Percentiles rank a stretch among this genome's conserved stretches.
These are phyloP conservation scores for Halophytophthora batemanensis DNA, from an alignment of 352 stramenopile genomes.

Conservation along the genomic window DNA sequence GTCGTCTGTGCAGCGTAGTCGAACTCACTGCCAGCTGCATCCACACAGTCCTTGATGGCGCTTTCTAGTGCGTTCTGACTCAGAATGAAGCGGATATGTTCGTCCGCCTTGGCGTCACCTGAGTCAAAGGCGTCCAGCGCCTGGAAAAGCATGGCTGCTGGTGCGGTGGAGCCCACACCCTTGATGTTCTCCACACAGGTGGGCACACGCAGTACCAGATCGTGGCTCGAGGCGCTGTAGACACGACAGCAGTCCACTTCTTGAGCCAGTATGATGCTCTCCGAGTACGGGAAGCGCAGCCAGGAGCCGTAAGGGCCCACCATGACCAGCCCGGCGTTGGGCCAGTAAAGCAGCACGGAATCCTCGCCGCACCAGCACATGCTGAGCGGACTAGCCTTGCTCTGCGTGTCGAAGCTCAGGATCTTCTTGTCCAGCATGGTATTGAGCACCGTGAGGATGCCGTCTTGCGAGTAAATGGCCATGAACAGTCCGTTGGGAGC, in stretches of 20 bases:
- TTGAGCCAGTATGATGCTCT: slow-evolving; percentile 66
- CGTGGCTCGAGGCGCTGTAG: slow-evolving; percentile 62
- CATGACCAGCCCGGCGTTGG: slow-evolving; percentile 77
- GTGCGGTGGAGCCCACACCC: slow-evolving; percentile 80
- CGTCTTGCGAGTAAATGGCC: slow-evolving; percentile 93
- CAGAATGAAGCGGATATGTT: slow-evolving; percentile 89
- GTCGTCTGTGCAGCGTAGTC: slow-evolving; percentile 79
- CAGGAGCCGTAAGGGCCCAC: slow-evolving; percentile 85
- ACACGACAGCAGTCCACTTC: slow-evolving; percentile 77
- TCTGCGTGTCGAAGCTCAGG: slow-evolving; percentile 86
- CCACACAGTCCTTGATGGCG: slow-evolving; percentile 86
- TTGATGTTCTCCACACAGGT: slow-evolving; percentile 85
- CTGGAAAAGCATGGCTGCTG: slow-evolving; percentile 89
- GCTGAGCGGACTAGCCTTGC: slow-evolving; percentile 59
- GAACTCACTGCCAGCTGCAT: slow-evolving; percentile 84
- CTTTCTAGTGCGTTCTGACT: slow-evolving; percentile 74
- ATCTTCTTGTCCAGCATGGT: slow-evolving; percentile 96
- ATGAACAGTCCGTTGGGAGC: slow-evolving; percentile 95
- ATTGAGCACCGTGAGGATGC: slow-evolving; percentile 93
- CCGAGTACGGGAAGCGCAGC: slow-evolving; percentile 80
- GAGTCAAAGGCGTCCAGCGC: slow-evolving; percentile 87
- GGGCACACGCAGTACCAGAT: slow-evolving; percentile 87
- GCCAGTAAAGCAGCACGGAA: slow-evolving; percentile 88
- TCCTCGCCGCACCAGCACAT: slow-evolving; percentile 91
- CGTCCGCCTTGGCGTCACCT: slow-evolving; percentile 84